Evolutionary conservation across 495 filamentous ascomycete genomes (phyloP).

Genomic region (Penicillium egyptiacum): DNA sequence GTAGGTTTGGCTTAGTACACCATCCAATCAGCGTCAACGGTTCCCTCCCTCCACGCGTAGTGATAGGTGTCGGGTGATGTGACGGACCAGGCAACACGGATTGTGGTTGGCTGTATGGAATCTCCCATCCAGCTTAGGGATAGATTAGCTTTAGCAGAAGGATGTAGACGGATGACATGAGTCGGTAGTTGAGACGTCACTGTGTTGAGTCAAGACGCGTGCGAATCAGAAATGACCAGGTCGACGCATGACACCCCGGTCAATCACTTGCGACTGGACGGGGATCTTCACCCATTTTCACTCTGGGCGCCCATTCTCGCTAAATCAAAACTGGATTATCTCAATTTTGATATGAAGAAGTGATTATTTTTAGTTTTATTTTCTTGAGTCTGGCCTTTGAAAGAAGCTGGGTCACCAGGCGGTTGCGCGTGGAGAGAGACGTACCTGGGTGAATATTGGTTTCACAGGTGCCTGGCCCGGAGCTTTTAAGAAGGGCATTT

Average conservation of each 20-base stretch:
- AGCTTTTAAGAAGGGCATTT: conserved; percentile 5
- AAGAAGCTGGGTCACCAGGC: conserved; percentile 28
- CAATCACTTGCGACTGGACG: conserved; percentile 25
- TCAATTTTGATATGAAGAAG: conserved; percentile 10
- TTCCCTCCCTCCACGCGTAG: conserved; percentile 17
- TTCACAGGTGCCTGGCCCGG: conserved; percentile 28
- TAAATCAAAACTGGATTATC: conserved; percentile 12
- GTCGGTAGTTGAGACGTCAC: conserved; percentile 13
- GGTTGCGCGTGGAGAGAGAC: conserved; percentile 22
- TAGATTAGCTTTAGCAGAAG: neutral
- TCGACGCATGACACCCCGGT: conserved; percentile 25
- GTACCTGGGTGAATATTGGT: conserved; percentile 13
- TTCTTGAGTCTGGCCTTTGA: conserved; percentile 21
- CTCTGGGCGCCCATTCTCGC: conserved; percentile 11
- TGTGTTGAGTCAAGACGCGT: conserved; percentile 20
- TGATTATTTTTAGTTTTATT: neutral
- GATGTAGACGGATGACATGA: conserved; percentile 4
- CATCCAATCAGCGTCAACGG: conserved; percentile 18
- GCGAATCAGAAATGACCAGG: conserved; percentile 26
- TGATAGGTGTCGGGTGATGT: conserved; percentile 34
- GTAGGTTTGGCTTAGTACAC: conserved; percentile 7
- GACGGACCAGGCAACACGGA: neutral
- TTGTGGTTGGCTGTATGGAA: conserved; percentile 15
- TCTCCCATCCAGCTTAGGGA: neutral
- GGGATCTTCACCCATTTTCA: conserved; percentile 15